A percentile compares a stretch with the other conserved stretches of the same genome.
Evolutionary conservation across 2,329 filamentous ascomycete species (phyloP).

Genomic region (Cercospora citrullina): DNA sequence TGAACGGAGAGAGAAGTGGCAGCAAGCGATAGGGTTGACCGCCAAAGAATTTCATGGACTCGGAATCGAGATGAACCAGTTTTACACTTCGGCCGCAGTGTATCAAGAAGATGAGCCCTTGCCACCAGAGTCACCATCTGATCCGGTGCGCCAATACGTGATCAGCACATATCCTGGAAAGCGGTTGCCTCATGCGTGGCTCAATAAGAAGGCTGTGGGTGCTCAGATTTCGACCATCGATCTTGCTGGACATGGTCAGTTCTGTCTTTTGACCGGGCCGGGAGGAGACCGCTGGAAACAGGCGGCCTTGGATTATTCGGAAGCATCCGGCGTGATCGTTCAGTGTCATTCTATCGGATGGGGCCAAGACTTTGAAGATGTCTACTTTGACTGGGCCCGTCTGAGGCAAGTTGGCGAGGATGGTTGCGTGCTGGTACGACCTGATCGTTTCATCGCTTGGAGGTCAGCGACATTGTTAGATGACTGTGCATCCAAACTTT

Average conservation of each 20-base stretch:
- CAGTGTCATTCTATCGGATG: constrained; percentile 57
- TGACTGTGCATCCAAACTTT: too few relatives aligned
- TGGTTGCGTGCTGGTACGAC: too few relatives aligned
- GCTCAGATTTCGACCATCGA: constrained; percentile 51
- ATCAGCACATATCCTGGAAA: constrained; percentile 58
- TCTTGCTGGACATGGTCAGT: constrained; percentile 57
- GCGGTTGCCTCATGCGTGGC: constrained; percentile 63
- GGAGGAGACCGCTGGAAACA: constrained; percentile 56
- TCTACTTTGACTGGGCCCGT: constrained; percentile 61
- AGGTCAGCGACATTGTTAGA: too few relatives aligned
- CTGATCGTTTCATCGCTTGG: too few relatives aligned
- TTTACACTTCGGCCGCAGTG: constrained; percentile 49
- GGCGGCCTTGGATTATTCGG: constrained; percentile 47
- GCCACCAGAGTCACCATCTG: constrained; percentile 24
- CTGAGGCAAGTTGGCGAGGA: constrained; percentile 55
- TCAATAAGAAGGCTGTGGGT: constrained; percentile 45
- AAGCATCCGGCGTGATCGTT: constrained; percentile 50
- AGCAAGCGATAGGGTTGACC: constrained; percentile 33
- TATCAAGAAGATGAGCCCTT: constrained; percentile 32
- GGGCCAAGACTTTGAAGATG: constrained; percentile 61
- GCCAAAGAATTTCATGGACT: constrained; percentile 53
- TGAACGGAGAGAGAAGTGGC: too few relatives aligned
- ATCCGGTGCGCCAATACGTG: constrained; percentile 31
- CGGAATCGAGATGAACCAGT: constrained; percentile 60
- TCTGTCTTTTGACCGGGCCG: constrained; percentile 48